Evolutionary conservation across 345 rosid species (phyloP).

Genomic region (Boechera stricta): DNA sequence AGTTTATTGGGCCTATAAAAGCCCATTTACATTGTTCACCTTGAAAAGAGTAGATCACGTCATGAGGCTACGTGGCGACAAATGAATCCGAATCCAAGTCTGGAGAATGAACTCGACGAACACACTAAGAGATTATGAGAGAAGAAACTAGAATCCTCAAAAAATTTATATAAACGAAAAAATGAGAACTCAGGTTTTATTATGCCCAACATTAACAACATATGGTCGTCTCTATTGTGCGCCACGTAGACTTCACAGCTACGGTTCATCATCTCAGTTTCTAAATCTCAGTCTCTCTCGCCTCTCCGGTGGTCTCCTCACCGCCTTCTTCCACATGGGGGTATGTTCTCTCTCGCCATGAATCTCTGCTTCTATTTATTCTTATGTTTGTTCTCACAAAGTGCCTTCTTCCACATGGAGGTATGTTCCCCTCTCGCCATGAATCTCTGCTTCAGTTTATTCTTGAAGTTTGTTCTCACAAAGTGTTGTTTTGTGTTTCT

Average conservation of each 20-base stretch:
- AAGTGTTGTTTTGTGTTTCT: slow-evolving; percentile 23
- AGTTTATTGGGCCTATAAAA: neutral
- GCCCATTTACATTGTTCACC: neutral
- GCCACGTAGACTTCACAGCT: slow-evolving; percentile 45
- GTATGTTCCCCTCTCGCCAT: too few species aligned
- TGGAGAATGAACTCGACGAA: slow-evolving; percentile 13
- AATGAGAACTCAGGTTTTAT: slow-evolving; percentile 35
- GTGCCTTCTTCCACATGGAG: too few species aligned
- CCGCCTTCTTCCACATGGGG: slow-evolving; percentile 64
- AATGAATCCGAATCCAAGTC: neutral
- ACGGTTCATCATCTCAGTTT: slow-evolving; percentile 25
- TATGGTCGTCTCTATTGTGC: slow-evolving; percentile 51
- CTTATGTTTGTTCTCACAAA: too few species aligned
- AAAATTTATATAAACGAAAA: neutral
- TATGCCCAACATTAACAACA: slow-evolving; percentile 35
- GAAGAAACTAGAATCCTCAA: slow-evolving; percentile 35
- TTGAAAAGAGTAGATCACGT: neutral
- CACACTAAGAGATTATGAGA: slow-evolving; percentile 16
- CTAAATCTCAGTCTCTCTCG: slow-evolving; percentile 36
- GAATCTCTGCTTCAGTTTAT: neutral
- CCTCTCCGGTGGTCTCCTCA: slow-evolving; percentile 28
- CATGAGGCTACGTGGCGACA: slow-evolving; percentile 25
- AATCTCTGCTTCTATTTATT: too few species aligned
- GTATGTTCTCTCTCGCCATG: slow-evolving; percentile 37
- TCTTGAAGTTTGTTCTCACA: too few species aligned